Evolutionary conservation across 441 rosid species (phyloP).

Genomic region (Erodium texanum): DNA sequence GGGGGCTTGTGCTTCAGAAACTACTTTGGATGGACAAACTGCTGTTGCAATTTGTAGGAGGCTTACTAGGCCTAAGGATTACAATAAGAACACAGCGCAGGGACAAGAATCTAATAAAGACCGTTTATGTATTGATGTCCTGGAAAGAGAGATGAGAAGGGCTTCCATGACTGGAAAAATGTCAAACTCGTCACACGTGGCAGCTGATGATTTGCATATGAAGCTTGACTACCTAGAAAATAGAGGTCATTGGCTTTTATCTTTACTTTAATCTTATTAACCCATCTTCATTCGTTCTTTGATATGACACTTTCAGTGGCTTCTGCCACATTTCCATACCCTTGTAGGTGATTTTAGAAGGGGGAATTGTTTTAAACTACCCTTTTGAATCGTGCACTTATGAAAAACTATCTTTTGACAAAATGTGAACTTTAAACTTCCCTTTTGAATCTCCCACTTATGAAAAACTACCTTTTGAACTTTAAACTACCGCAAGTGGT

Average conservation of each 20-base stretch:
- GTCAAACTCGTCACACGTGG: constrained; percentile 15
- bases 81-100: constrained; percentile 20
- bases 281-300: not conserved
- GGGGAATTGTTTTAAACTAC: no score
- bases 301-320: not conserved
- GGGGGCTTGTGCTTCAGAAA: constrained; percentile 22
- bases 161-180: constrained; percentile 14
- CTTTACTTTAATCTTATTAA: not conserved
- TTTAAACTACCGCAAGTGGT: no score
- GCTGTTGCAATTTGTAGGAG: constrained; percentile 25
- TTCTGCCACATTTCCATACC: not conserved
- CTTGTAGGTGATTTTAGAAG: not conserved
- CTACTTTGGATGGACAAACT: constrained; percentile 23
- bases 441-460: no score
- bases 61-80: constrained; percentile 28
- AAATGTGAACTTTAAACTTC: no score
- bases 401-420: no score
- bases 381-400: no score
- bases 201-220: constrained; percentile 22
- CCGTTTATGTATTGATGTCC: constrained; percentile 24
- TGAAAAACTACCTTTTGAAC: no score
- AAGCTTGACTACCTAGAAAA: constrained; percentile 26
- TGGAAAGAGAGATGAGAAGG: constrained; percentile 20
- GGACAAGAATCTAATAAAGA: constrained; percentile 28
- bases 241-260: constrained; percentile 21